Base-by-base conservation (phyloP, 2,329 filamentous ascomycete genomes). In the Hirsutella minnesotensis region DNA sequence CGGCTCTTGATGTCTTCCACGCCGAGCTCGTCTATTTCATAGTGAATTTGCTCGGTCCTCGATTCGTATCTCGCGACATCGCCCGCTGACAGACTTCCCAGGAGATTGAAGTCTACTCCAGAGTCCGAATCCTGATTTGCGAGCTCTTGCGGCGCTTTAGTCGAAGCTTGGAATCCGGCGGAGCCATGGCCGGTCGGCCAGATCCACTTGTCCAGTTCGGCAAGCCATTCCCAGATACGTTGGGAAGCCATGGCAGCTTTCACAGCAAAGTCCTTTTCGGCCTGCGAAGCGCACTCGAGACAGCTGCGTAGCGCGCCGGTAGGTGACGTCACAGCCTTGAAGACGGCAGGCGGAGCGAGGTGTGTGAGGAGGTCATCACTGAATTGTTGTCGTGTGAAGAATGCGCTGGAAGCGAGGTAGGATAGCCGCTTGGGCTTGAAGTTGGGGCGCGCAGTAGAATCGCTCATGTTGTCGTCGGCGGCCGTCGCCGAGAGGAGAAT, bases 1-100 rank as follows among this genome's bases (percentile, higher is more conserved):
- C 90, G 85, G 37, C 75, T 78, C 66, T 98, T 96, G 57, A 98
- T 80, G 49, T 94, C 87, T 55, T 96, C 86, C 33, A 94, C 69
- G 42, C 85, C 77, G 41, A 92, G 67, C 33, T 75, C 72, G 44
- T 84, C 77, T 65, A 92, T 67, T 44, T 80, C 79, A 37, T 72
- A 68, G 13, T 69, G 72, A 45, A 96, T 94, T 49, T 84, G 76
- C 42, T 85, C 81, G 12, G 94, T 69, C 33, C 89, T 77, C 44
- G 61, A 65, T 53, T 92, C 84, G 59, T 92, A 89, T 40, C 67
- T 65, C 38, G 72, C 62, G 2, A 94, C 77, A 31, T 83, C 71
- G 15, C 68, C 61, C 3, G 73, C 72, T 1, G 76, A 75, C 30
- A 96, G 64, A 55, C 83, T 83, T 5, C 89, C 89, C 60, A 81